Evolutionary conservation across 2,329 filamentous ascomycete species (phyloP), one percentile per base, ranked within the genome.

Genomic region (Zarea fungicola): DNA sequence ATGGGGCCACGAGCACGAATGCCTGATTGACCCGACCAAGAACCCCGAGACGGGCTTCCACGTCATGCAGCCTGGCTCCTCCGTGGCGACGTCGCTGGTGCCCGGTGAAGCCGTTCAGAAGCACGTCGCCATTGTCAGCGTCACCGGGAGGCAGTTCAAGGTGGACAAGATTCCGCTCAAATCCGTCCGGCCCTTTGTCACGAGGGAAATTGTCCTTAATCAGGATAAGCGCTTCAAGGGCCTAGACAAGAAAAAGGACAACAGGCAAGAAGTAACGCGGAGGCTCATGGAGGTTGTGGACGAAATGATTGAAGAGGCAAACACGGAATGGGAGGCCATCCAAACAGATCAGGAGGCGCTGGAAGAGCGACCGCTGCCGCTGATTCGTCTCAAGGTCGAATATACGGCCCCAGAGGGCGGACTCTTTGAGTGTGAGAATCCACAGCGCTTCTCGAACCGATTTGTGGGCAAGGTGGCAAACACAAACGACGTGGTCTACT

Each of bases 1-100:
- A 43, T 99, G 93, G 93, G 93, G 93, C 3, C 93, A 99, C 60
- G 93, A 99, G 66, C 93, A 99, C 62, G 92, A 99, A 65, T 99
- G 93, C 62, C 65, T 92, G 7, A 95, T 99, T 55, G 84, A 96
- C 37, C 93, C 93, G 0, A 72, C 74, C 1, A 75, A 83, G 40
- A 99, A 97, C 58, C 81, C 87, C 0, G 89, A 96, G 60, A 96
- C 85, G 41, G 86, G 85, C 1, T 99, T 99, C 58, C 83, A 93
- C 57, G 92, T 99, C 54, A 96, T 99, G 81, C 93, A 99, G 60
- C 93, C 93, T 1, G 93, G 93, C 0, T 99, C 93, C 0, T 97
- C 93, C 0, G 86, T 99, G 1, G 93, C 92, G 1, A 99, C 93
- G 1, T 97, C 93, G 0, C 73, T 99, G 0, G 84, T 93, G 8